Base-by-base conservation (phyloP, 1,139 yeast species). In the Lizanozyma gosingica region DNA sequence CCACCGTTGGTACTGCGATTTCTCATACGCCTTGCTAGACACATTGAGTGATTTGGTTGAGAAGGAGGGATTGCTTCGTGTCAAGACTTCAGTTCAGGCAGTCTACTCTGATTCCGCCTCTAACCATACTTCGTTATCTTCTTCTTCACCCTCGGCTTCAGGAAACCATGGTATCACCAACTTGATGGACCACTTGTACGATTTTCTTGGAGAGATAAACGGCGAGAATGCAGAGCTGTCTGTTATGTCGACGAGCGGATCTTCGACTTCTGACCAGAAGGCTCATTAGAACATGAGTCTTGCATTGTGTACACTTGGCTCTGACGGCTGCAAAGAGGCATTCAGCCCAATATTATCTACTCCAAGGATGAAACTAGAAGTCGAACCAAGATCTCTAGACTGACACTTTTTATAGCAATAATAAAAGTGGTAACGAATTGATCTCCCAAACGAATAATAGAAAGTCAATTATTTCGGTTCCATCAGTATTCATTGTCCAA, bases 1-100 rank as follows among this genome's bases (percentile, higher is more conserved):
- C 56, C 97, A 88, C 61, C 78, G 98, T 56, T 94, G 98, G 98
- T 94, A 92, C 62, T 76, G 80, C 47, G 96, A 90, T 50, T 90
- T 88, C 53, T 81, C 94, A 8, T 86, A 94, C 18, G 67, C 70
- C 38, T 67, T 87, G 42, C 57, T 81, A 16, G 60, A 65, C 32
- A 67, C 78, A 1, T 62, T 88, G 43, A 66, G 77, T 35, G 76
- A 71, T 41, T 67, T 86, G 45, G 80, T 86, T 27, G 78, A 78
- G 22, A 82, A 80, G 52, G 88, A 85, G 53, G 96, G 96, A 0
- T 63, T 83, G 36, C 78, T 83, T 37, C 86, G 84, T 60, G 77
- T 87, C 33, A 80, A 78, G 48, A 82, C 82, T 49, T 80, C 83
- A 52, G 77, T 86, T n/a, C 78, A 78, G 43, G 94, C 92, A 4